Evolutionary conservation across 2,329 filamentous ascomycete genomes (phyloP).

Genomic region (Neofusicoccum umdonicola): DNA sequence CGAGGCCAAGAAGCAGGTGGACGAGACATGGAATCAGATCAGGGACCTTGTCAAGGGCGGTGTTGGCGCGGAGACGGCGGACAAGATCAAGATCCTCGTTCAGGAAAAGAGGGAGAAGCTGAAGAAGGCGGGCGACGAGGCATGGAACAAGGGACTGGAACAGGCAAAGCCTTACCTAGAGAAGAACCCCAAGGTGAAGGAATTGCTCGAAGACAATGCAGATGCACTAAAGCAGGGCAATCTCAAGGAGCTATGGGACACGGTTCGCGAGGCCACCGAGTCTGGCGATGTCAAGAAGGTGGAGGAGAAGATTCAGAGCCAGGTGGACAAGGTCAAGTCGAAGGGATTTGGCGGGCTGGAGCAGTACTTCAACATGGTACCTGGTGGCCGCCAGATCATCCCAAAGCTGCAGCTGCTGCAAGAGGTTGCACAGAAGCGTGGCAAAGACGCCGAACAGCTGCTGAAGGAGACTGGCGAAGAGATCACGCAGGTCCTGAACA

Average conservation of each 20-base stretch:
- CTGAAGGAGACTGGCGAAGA: conserved; percentile 56
- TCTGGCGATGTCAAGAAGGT: conserved; percentile 60
- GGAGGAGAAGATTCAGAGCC: conserved; percentile 60
- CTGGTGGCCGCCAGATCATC: conserved; percentile 62
- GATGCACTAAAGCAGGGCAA: conserved; percentile 68
- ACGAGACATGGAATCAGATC: conserved; percentile 68
- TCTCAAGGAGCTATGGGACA: conserved; percentile 60
- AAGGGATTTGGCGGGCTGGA: conserved; percentile 51
- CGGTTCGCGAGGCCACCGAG: conserved; percentile 60
- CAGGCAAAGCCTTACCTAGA: conserved; percentile 70
- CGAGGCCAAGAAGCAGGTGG: conserved; percentile 72
- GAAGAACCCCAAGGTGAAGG: conserved; percentile 73
- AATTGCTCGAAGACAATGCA: conserved; percentile 68
- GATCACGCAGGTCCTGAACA: conserved; percentile 19
- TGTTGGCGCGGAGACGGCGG: conserved; percentile 55
- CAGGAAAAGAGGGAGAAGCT: conserved; percentile 69
- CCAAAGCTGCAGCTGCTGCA: conserved; percentile 64
- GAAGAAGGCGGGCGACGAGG: conserved; percentile 66
- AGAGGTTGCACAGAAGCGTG: conserved; percentile 65
- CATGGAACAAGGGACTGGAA: conserved; percentile 69
- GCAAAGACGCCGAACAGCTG: conserved; percentile 67
- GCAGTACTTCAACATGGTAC: conserved; percentile 65
- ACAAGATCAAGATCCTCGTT: conserved; percentile 58
- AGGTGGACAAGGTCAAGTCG: conserved; percentile 59
- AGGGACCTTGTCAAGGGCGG: conserved; percentile 63